Base-by-base conservation (phyloP, 2,329 filamentous ascomycete species). In the Fusarium sp. region DNA sequence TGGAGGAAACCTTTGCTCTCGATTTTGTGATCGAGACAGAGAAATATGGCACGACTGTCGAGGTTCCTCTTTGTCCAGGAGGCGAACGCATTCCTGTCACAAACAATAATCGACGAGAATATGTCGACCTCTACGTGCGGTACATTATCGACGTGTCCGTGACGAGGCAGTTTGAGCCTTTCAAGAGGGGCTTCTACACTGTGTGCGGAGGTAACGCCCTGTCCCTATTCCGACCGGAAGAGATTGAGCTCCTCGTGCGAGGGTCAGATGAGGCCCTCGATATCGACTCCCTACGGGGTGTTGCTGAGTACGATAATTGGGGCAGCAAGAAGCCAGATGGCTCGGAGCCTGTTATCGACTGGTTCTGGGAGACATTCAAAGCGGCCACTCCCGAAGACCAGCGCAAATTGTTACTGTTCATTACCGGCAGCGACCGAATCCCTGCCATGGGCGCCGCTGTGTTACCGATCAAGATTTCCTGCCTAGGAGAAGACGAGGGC, bases 161-260 rank as follows among this genome's bases (percentile, higher is more conserved):
- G 1, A 83, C 87, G 38, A 87, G 92, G 40, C 93, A 97, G 75
- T 97, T 96, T 70, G 93, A 97, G 76, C 93, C 94, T 0, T 97
- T 97, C 84, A 96, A 96, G 77, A 88, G 93, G 59, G 94, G 94
- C 1, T 97, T 97, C 79, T 97, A 93, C 78, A 96, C 92, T 0
- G 93, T 97, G 27, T 97, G 93, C 76, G 92, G 91, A 34, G 93
- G 93, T 34, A 97, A 96, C 76, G 93, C 94, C 0, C 83, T 97
- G 34, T 93, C 91, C 1, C 85, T 97, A 2, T 97, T 97, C 79
- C 88, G 92, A 14, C 91, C 94, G 0, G 93, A 97, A 77, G 94
- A 97, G 78, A 96, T 97, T 67, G 94, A 97, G 77, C 86, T 97
- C 4, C 85, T 97, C 1, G 87, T 97, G 5, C 86, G 93, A 56